Evolutionary conservation across 177 flowering plant genomes (phyloP).

Genomic region (Telopea speciosissima): DNA sequence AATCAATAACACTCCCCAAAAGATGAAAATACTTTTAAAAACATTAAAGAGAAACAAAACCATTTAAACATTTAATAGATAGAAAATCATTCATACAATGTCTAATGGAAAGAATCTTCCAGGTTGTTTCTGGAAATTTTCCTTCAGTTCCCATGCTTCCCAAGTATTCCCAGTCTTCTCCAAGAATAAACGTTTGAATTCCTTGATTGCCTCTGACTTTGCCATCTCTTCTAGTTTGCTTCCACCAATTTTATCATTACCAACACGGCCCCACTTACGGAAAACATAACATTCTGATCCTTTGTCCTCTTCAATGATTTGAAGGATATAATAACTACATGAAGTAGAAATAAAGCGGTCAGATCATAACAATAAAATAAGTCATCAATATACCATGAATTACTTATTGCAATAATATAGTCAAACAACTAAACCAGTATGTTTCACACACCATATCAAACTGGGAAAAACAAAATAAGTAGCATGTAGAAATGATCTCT

Average conservation of each 20-base stretch:
- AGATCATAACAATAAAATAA: constrained; percentile 7
- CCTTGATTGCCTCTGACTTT: constrained; percentile 69
- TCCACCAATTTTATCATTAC: constrained; percentile 88
- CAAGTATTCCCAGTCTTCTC: constrained; percentile 96
- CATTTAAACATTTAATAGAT: constrained; percentile 42
- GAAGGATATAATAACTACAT: constrained; percentile 89
- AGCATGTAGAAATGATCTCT: too few relatives aligned
- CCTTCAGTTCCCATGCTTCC: constrained; percentile 83
- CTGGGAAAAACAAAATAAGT: too few relatives aligned
- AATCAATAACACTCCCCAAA: background rate
- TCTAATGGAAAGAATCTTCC: constrained; percentile 88
- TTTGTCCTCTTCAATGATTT: constrained; percentile 85
- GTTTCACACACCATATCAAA: background rate
- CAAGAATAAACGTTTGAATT: constrained; percentile 81
- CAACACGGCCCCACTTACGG: constrained; percentile 99
- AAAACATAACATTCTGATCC: constrained; percentile 75
- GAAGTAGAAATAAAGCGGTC: constrained; percentile 12
- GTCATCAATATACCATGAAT: background rate
- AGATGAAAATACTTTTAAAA: background rate
- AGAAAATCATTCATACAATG: constrained; percentile 46
- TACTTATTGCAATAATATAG: background rate
- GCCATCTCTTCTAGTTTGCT: constrained; percentile 66
- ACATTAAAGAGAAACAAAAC: constrained; percentile 1
- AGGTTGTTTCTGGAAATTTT: constrained; percentile 77
- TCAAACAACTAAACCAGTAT: background rate